Conservation (phyloP, 345 rosid genomes). For the Hevea brasiliensis region DNA sequence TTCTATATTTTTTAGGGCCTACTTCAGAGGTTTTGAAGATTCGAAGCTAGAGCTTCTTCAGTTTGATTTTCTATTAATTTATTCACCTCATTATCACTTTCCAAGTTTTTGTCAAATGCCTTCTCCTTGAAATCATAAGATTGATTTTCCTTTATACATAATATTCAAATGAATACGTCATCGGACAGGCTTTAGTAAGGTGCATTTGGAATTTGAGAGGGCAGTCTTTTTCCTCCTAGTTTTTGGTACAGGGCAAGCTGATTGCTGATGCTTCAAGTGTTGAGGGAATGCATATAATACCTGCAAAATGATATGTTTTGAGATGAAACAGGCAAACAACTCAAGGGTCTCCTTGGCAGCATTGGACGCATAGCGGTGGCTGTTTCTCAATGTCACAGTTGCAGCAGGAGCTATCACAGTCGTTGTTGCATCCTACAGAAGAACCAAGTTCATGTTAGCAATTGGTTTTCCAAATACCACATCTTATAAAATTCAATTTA, state of each 20-base stretch:
- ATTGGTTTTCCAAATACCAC: background rate
- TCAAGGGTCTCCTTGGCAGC: constrained; percentile 53
- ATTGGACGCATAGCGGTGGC: constrained; percentile 66
- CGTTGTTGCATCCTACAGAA: constrained; percentile 66
- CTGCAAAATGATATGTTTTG: background rate
- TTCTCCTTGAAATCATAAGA: background rate
- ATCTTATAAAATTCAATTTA: no score
- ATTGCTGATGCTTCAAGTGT: background rate
- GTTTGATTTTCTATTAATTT: background rate
- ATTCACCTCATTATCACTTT: background rate
- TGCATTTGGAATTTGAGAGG: background rate
- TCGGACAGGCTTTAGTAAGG: background rate
- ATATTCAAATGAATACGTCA: background rate
- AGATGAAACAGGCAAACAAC: background rate
- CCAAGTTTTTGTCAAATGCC: background rate
- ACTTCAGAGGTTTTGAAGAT: no score
- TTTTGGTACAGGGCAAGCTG: background rate
- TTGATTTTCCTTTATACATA: background rate
- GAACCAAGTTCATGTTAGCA: background rate
- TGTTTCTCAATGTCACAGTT: constrained; percentile 59
- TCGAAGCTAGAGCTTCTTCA: no score
- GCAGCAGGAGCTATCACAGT: constrained; percentile 77
- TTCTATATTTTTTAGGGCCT: no score
- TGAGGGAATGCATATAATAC: background rate
- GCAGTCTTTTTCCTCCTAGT: background rate